Conservation (phyloP, 768 basidiomycete genomes). For the Rhodotorula babjevae region DNA sequence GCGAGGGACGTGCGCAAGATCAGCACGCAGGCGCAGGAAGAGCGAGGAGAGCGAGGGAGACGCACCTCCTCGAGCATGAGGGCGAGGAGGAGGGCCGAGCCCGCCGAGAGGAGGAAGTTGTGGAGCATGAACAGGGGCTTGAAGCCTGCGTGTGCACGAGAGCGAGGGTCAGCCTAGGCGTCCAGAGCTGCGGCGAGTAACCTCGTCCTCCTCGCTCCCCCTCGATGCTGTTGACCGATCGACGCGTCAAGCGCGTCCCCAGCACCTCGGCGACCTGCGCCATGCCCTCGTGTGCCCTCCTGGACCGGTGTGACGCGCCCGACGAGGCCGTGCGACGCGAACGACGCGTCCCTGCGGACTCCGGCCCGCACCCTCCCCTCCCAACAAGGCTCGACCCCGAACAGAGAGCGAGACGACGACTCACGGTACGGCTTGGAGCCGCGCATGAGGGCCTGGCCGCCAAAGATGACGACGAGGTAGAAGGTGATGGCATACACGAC, state of each 20-base stretch:
- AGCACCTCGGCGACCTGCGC: too few relatives aligned
- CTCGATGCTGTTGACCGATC: not conserved
- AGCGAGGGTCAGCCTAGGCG: not conserved
- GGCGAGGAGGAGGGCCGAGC: slow-evolving; percentile 75
- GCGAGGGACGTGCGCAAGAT: not conserved
- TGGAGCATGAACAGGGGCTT: slow-evolving; percentile 55
- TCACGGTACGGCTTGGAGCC: slow-evolving; percentile 61
- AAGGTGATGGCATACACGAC: slow-evolving; percentile 66
- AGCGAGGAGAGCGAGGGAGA: not conserved
- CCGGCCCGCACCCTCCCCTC: not conserved
- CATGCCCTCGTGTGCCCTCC: not conserved
- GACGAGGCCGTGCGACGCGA: not conserved
- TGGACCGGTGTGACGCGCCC: not conserved
- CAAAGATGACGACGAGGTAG: slow-evolving; percentile 86
- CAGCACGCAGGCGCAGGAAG: not conserved
- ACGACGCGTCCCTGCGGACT: not conserved
- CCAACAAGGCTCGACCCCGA: not conserved
- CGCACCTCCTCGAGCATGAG: slow-evolving; percentile 84
- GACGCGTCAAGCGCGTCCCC: not conserved
- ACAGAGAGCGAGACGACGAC: not conserved
- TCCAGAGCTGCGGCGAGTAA: too few relatives aligned
- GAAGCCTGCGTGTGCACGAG: slow-evolving; percentile 41
- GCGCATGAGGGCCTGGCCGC: slow-evolving; percentile 77
- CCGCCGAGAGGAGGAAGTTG: slow-evolving; percentile 79
- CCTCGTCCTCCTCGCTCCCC: too few relatives aligned